These are phyloP conservation scores for Trichoderma sp. DNA, from an alignment of 2,329 filamentous ascomycete species.

Conservation along the genomic window DNA sequence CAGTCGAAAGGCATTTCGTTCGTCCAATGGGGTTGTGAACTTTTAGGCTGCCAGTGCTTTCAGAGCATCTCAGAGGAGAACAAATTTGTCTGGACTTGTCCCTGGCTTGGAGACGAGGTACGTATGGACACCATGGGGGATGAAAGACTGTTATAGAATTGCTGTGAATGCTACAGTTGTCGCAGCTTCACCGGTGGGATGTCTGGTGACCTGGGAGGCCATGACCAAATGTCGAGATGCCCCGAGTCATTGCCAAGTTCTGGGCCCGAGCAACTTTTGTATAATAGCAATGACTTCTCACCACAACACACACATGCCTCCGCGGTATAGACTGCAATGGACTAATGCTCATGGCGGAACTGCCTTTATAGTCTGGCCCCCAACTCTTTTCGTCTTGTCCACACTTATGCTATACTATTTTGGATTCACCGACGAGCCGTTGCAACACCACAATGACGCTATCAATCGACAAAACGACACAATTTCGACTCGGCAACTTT, in stretches of 20 bases:
- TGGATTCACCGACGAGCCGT: neutral
- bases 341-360: neutral
- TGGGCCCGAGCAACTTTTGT: neutral
- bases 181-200: neutral
- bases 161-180: neutral
- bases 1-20: neutral
- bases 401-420: neutral
- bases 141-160: neutral
- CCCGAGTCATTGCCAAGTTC: neutral
- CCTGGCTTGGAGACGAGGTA: neutral
- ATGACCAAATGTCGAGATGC: neutral
- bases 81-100: neutral
- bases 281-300: neutral
- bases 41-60: neutral
- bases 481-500: neutral
- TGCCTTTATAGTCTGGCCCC: neutral
- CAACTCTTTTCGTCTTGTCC: neutral
- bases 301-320: neutral
- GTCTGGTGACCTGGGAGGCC: neutral
- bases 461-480: neutral
- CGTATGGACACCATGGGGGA: neutral
- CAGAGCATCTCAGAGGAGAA: neutral
- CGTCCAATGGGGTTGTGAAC: neutral
- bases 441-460: neutral
- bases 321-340: neutral